Base-by-base conservation (phyloP, 148 eudicot genomes). In the Chenopodium formosanum region DNA sequence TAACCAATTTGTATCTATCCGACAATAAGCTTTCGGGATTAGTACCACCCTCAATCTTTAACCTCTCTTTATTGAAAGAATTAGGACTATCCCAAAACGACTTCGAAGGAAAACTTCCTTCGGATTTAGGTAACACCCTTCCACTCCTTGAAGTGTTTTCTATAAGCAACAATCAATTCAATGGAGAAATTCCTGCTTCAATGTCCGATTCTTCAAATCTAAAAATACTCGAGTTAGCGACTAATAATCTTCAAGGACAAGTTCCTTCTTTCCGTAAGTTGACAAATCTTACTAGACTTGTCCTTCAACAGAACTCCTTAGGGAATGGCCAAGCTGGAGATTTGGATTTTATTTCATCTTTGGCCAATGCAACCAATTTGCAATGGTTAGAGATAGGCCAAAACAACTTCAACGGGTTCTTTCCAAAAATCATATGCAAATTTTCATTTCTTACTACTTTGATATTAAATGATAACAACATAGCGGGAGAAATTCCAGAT, bases 361-460 rank as follows among this genome's bases (percentile, higher is more conserved):
- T 88, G 9, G 71, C 69, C 52, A 86, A 89, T 71, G 79, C 84
- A 37, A 84, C 81, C 66, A 78, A 2, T 2, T 78, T 89, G 10
- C 4, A 22, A 1, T 0, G 0, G 0, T 9, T 89, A 32, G 63
- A 19, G 17, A 10, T 83, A 25, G 31, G 27, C 12, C 1, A 0
- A 16, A 87, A 89, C 25, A 23, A 83, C 47, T 82, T 89, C 73
- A 70, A 77, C 58, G 91, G 88, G 31, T 9, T 4, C 0, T 34
- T 89, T 40, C 88, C 91, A 1, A 50, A 16, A 62, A 72, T 72
- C 46, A 73, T 89, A 2, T 58, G 75, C 74, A 86, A 87, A 37
- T 85, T 86, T 62, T 84, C 88, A 1, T 74, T 70, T 27, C 85
- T 89, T 17, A 22, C n/a, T 37, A 32, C 2, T 11, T 22, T 89